Percentiles rank a stretch among this genome's conserved stretches.
These are phyloP conservation scores for Ophiostoma ips DNA, from an alignment of 2,329 filamentous ascomycete species.

Conservation along the genomic window DNA sequence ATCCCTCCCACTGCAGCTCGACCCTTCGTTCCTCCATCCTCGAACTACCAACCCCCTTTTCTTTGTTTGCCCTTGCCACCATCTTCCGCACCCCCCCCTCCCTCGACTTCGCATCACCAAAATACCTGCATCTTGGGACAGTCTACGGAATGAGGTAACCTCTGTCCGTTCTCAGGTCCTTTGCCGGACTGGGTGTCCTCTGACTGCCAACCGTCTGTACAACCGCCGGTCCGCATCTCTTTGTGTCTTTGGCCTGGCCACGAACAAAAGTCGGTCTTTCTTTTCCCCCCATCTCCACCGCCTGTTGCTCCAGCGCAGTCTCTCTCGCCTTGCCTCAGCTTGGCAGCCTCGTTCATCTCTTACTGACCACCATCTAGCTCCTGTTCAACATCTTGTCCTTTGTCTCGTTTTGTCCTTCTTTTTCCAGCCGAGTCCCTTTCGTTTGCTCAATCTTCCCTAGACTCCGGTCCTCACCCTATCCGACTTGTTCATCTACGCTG, in stretches of 20 bases:
- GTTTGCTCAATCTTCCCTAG: neutral
- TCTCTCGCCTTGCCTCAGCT: neutral
- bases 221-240: neutral
- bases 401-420: neutral
- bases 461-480: neutral
- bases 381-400: neutral
- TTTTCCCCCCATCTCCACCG: slow-evolving; percentile 1
- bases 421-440: neutral
- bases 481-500: neutral
- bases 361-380: neutral
- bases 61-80: neutral
- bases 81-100: neutral
- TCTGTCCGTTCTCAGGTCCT: slow-evolving; percentile 43
- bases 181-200: slow-evolving; percentile 35
- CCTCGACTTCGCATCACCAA: neutral
- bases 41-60: neutral
- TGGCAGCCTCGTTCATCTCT: neutral
- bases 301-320: neutral
- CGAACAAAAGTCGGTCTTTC: neutral
- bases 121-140: neutral
- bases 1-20: too few relatives aligned
- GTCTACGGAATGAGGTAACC: slow-evolving; percentile 43
- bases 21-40: too few relatives aligned
- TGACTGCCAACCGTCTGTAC: neutral
- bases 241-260: neutral